Percentiles rank a stretch among this genome's conserved stretches.
phyloP scores from a whole-genome alignment of 1,284 basidiomycete genomes.

The Moniliella sp. region DNA sequence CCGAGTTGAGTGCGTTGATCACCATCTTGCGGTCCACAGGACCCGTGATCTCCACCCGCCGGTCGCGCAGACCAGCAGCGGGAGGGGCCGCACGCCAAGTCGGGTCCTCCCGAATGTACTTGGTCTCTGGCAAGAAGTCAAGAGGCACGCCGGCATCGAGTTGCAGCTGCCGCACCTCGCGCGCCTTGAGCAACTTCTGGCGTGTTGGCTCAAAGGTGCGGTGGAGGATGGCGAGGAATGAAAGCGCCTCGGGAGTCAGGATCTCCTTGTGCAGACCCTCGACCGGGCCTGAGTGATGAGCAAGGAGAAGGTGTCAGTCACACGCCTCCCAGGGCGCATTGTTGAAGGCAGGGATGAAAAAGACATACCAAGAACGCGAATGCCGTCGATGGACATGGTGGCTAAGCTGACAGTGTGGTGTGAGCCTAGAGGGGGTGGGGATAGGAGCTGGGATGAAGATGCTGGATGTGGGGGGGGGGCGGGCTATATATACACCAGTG shows the following conservation, averaged over 20 bases:
- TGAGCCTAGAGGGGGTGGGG: no score
- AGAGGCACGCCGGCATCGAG: slow-evolving; percentile 41
- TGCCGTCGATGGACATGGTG: no score
- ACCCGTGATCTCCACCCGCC: slow-evolving; percentile 86
- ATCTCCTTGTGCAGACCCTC: slow-evolving; percentile 40
- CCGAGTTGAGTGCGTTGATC: slow-evolving; percentile 88
- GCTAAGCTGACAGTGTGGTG: no score
- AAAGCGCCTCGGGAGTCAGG: slow-evolving; percentile 64
- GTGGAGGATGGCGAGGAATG: slow-evolving; percentile 75
- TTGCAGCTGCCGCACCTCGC: slow-evolving; percentile 37
- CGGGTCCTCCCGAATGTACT: slow-evolving; percentile 62
- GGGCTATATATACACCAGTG: no score
- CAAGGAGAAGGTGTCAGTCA: no score
- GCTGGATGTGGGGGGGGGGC: no score
- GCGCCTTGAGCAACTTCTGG: slow-evolving; percentile 38
- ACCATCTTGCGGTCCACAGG: slow-evolving; percentile 49
- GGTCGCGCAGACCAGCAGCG: slow-evolving; percentile 31
- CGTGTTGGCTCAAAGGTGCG: slow-evolving; percentile 67
- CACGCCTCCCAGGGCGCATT: no score
- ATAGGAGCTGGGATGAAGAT: no score
- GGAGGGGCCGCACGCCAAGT: slow-evolving; percentile 80
- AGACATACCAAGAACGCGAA: no score
- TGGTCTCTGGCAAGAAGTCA: slow-evolving; percentile 74
- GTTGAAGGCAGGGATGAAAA: no score
- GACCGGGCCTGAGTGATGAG: slow-evolving; percentile 12